These are phyloP conservation scores for Colletotrichum tabaci DNA, from an alignment of 2,329 filamentous ascomycete species.

Conservation along the genomic window DNA sequence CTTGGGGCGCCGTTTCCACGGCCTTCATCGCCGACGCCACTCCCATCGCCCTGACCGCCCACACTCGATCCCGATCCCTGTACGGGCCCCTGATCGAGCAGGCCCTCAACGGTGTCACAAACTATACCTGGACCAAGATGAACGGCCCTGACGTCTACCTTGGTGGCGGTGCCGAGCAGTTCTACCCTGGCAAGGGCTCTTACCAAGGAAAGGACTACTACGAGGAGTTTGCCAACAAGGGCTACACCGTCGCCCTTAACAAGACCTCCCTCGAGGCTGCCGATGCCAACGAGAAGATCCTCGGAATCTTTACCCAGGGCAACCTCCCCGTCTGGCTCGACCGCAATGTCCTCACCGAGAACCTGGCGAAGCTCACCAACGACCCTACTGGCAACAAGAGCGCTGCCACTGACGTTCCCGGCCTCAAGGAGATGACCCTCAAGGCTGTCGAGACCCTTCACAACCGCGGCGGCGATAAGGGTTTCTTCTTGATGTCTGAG, in stretches of 20 bases:
- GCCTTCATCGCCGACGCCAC: conserved; percentile 87
- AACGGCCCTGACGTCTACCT: conserved; percentile 85
- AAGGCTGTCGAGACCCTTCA: conserved; percentile 88
- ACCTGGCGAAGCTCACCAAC: conserved; percentile 77
- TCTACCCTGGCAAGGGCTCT: conserved; percentile 75
- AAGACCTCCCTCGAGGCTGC: conserved; percentile 77
- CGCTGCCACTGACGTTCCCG: conserved; percentile 81
- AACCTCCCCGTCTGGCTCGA: conserved; percentile 90
- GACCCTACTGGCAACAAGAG: conserved; percentile 76
- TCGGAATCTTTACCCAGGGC: conserved; percentile 83
- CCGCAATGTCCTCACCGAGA: conserved; percentile 83
- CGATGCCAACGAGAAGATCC: conserved; percentile 72
- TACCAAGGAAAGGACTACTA: conserved; percentile 85
- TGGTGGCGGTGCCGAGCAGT: conserved; percentile 87
- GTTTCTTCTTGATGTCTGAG: conserved; percentile 91
- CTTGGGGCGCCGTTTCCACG: conserved; percentile 81
- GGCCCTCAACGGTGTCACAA: conserved; percentile 81
- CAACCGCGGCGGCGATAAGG: conserved; percentile 75
- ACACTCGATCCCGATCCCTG: conserved; percentile 78
- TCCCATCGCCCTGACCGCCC: conserved; percentile 80
- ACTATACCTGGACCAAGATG: conserved; percentile 86
- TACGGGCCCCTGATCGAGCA: conserved; percentile 83
- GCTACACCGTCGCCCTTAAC: conserved; percentile 81
- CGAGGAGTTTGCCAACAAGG: conserved; percentile 79
- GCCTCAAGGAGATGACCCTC: conserved; percentile 90